Percentiles rank a stretch among this genome's conserved stretches.
Evolutionary conservation across 2,329 filamentous ascomycete species (phyloP).

Genomic region (Neurospora sp.): DNA sequence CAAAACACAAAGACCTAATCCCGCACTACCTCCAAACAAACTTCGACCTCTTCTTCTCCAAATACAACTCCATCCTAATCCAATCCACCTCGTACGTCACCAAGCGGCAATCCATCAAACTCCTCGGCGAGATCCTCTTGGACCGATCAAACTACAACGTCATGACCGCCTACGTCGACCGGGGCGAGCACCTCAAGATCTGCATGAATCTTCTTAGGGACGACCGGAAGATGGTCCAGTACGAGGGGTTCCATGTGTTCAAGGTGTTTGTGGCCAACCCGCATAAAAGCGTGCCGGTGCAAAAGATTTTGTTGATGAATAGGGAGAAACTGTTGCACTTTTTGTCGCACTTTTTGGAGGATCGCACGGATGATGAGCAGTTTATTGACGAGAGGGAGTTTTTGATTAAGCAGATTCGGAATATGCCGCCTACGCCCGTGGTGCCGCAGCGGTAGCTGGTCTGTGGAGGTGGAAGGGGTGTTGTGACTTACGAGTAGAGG

Average conservation of each 20-base stretch:
- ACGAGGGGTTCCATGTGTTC: constrained; percentile 98
- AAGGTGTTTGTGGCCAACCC: constrained; percentile 99
- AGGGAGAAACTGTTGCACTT: constrained; percentile 84
- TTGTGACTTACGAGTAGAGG: neutral
- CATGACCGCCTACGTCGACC: constrained; percentile 95
- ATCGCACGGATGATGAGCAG: constrained; percentile 93
- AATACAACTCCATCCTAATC: constrained; percentile 79
- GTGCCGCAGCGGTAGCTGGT: constrained; percentile 33
- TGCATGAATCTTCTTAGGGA: constrained; percentile 96
- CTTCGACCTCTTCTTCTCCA: constrained; percentile 86
- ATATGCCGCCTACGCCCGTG: constrained; percentile 51
- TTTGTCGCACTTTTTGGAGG: constrained; percentile 83
- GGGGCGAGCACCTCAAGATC: constrained; percentile 91
- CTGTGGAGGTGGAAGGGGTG: neutral
- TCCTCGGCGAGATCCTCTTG: constrained; percentile 87
- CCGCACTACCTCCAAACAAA: constrained; percentile 81
- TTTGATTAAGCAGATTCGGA: constrained; percentile 84
- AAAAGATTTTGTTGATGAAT: constrained; percentile 94
- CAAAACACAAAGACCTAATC: constrained; percentile 85
- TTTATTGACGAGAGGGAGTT: constrained; percentile 98
- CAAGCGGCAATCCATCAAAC: constrained; percentile 94
- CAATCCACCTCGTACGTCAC: constrained; percentile 96
- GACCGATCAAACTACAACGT: constrained; percentile 95
- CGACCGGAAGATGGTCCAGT: constrained; percentile 97
- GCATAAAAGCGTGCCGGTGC: constrained; percentile 72